Evolutionary conservation across 495 filamentous ascomycete species (phyloP).

Genomic region (Daldinia vernicosa): DNA sequence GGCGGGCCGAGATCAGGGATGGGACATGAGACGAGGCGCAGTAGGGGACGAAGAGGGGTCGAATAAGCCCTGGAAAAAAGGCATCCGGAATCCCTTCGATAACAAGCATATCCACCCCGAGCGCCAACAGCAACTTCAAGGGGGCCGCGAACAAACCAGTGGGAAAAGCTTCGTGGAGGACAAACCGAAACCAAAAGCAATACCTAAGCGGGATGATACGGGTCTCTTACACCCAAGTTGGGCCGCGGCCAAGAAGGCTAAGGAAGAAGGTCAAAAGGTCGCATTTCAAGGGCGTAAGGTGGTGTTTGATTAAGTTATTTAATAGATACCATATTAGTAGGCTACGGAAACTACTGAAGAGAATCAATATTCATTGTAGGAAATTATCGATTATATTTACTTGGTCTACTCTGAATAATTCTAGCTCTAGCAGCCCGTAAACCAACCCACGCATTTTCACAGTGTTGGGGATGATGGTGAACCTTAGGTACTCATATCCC

Average conservation of each 20-base stretch:
- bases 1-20: slow-evolving; percentile 55
- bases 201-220: slow-evolving; percentile 64
- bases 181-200: slow-evolving; percentile 48
- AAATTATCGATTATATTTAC: slow-evolving; percentile 5
- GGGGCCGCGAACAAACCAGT: slow-evolving; percentile 25
- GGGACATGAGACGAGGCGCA: slow-evolving; percentile 62
- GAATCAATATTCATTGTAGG: neutral
- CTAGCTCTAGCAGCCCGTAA: neutral
- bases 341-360: neutral
- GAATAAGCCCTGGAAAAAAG: slow-evolving; percentile 58
- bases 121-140: slow-evolving; percentile 37
- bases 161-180: slow-evolving; percentile 30
- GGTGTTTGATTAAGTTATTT: slow-evolving; percentile 73
- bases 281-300: slow-evolving; percentile 90
- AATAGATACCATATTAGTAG: slow-evolving; percentile 19
- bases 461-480: neutral
- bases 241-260: slow-evolving; percentile 87
- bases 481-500: neutral
- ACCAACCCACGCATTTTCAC: neutral
- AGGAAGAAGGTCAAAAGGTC: slow-evolving; percentile 71
- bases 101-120: slow-evolving; percentile 39
- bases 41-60: slow-evolving; percentile 42
- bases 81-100: slow-evolving; percentile 47
- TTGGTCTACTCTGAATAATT: neutral
- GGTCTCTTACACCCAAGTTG: slow-evolving; percentile 88